Evolutionary conservation across 108 stramenopile species (phyloP), one percentile per base, ranked within the genome.

Genomic region (Skeletonema tropicum): DNA sequence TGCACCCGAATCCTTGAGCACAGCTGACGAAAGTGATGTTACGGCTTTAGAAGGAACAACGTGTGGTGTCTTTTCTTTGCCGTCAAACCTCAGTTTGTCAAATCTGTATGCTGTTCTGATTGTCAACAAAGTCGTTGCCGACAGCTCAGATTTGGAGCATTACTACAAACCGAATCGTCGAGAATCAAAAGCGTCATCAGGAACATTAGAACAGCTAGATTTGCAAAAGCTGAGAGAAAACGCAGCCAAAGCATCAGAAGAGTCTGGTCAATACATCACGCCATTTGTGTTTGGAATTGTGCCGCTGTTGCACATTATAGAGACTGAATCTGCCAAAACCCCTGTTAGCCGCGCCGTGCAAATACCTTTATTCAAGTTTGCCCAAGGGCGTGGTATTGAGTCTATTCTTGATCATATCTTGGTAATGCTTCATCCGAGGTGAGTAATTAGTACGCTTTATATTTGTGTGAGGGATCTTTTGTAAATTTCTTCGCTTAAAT

Each of bases 211-310:
- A 49, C 67, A 71, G 13, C 41, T 80, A 13, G 89, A 90, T 66
- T 41, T 92, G 60, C 82, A 83, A n/a, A 74, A 69, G 66, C 70
- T 90, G n/a, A 85, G 92, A 39, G 42, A 68, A 61, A 87, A 83
- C 55, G 92, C 95, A 39, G 83, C 83, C 23, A 89, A 80, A 67
- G 76, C 88, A 30, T 75, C 89, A 17, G 75, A 73, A 13, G 64
- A 79, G 10, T 86, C 85, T 19, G 92, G 92, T 3, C 74, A 81
- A 10, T 83, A 93, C 68, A 66, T 90, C 9, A 91, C 86, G 57
- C 95, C 95, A 5, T 91, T 96, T 73, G 92, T 90, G 30, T 96
- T 96, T 76, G 95, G 95, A 15, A 92, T 96, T 23, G 87, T 92
- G 25, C 95, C 92, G 11, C 74, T 96, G 42, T 69, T 89, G 38